Conservation (phyloP, 2,329 filamentous ascomycete genomes). For the Botrytis porri region DNA sequence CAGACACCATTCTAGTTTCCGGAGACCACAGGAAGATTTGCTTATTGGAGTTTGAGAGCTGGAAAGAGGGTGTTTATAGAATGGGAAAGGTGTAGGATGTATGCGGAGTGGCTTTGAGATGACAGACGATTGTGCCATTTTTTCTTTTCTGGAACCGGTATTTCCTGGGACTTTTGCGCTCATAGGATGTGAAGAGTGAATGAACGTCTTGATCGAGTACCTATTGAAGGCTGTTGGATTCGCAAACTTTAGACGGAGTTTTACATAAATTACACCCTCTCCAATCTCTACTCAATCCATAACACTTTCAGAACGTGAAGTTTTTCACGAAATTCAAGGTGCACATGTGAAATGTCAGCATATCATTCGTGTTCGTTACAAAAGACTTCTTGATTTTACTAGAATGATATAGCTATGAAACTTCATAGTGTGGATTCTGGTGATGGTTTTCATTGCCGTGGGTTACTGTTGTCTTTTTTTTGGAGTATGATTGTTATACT, state of each 20-base stretch:
- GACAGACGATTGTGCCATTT: not conserved
- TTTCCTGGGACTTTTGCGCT: accelerated
- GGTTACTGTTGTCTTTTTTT: not conserved
- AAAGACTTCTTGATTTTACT: too few relatives aligned
- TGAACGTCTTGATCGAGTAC: not conserved
- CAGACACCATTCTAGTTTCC: too few relatives aligned
- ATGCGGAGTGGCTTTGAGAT: not conserved
- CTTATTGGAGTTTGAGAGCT: not conserved
- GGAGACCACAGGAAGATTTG: accelerated
- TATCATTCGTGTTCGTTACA: too few relatives aligned
- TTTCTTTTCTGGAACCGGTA: not conserved
- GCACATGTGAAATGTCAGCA: too few relatives aligned
- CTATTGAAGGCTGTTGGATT: not conserved
- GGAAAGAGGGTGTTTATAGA: accelerated
- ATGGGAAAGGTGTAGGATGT: not conserved
- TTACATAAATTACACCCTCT: not conserved
- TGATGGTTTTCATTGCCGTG: not conserved
- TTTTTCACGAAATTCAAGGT: too few relatives aligned
- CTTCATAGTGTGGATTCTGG: accelerated
- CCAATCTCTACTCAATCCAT: too few relatives aligned
- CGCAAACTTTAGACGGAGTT: accelerated
- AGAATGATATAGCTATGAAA: too few relatives aligned
- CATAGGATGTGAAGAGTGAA: not conserved
- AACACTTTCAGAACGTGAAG: too few relatives aligned
- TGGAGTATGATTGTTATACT: too few relatives aligned